Base-by-base conservation (phyloP, 352 stramenopile species). In the Phytophthora brassicae region DNA sequence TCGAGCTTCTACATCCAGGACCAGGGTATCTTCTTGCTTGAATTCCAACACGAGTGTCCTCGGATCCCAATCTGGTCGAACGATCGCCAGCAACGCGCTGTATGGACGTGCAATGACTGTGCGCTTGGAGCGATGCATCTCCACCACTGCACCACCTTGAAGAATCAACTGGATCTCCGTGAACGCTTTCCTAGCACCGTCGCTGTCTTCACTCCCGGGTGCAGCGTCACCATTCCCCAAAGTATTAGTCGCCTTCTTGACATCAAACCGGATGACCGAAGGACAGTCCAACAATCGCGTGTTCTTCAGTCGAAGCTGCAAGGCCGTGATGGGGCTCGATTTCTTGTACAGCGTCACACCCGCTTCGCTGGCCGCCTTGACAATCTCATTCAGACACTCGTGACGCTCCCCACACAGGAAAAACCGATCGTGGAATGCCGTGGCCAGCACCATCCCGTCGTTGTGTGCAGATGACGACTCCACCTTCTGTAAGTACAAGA, bases 111-210 rank as follows among this genome's bases (percentile, higher is more conserved):
- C 68, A 47, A 92, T 71, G 7, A 90, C 76, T 6, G 67, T 79
- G 49, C 77, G 74, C 60, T 78, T 72, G 29, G 73, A 83, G n/a
- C 71, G 71, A 38, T 89, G 83, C 52, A 88, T 75, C 56, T 90
- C 83, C 46, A 92, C 66, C 4, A 92, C 23, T 16, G 65, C 70
- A 17, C 75, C 65, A n/a, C 69, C 69, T 54, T 90, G 79, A 47
- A 92, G 54, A 35, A 92, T 82, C 20, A 92, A 64, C 42, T 90
- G 83, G 33, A 87, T 85, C n/a, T 73, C 64, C 42, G 80, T 70
- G 54, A 71, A 77, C 24, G 43, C 38, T 16, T 70, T 76, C 45
- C 64, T 80, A 13, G 42, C 57, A 12, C 70, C 75, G 28, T 81
- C 70, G 45, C 58, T 68, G 6, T 20, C 17, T 6, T 66, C 56